Percentiles rank a stretch among this genome's conserved stretches.
Evolutionary conservation across 805 yeast species (phyloP).

Genomic region (Debaryomyces castellii): DNA sequence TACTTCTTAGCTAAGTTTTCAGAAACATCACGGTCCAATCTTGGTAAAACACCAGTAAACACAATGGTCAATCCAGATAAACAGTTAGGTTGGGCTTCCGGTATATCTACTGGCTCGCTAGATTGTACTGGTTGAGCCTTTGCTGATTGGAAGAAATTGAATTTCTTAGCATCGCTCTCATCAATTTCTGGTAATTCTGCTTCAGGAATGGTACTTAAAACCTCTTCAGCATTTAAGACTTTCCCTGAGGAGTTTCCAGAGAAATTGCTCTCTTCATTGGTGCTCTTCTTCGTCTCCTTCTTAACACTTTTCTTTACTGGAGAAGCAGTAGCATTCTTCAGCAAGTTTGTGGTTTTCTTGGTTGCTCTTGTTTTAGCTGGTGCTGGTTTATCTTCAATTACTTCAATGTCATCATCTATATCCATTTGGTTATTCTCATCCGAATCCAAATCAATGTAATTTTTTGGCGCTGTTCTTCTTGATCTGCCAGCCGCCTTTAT

Average conservation of each 20-base stretch:
- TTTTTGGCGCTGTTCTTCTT: not conserved
- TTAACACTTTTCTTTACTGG: conserved; percentile 1
- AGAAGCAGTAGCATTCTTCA: conserved; percentile 4
- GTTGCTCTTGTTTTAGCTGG: conserved; percentile 18
- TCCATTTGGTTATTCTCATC: not conserved
- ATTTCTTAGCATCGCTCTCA: conserved; percentile 50
- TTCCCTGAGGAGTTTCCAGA: conserved; percentile 6
- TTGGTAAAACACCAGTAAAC: conserved; percentile 87
- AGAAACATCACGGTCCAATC: conserved; percentile 71
- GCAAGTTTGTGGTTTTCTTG: not conserved
- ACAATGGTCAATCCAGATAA: conserved; percentile 86
- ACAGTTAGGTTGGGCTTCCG: conserved; percentile 85
- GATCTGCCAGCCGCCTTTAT: not conserved
- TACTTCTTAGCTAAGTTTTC: conserved; percentile 77
- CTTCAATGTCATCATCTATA: conserved; percentile 25
- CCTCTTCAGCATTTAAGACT: conserved; percentile 47
- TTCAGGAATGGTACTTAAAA: conserved; percentile 68
- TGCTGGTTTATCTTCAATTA: conserved; percentile 21
- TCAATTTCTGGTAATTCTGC: conserved; percentile 64
- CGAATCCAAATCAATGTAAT: conserved; percentile 2
- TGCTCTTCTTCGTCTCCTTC: conserved; percentile 2
- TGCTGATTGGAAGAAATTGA: conserved; percentile 48
- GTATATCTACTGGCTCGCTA: conserved; percentile 50
- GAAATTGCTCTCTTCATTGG: conserved; percentile 6
- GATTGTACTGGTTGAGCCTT: conserved; percentile 20